These are phyloP conservation scores for Thalassiosira livingstoniorum DNA, from an alignment of 352 stramenopile genomes.

Conservation along the genomic window DNA sequence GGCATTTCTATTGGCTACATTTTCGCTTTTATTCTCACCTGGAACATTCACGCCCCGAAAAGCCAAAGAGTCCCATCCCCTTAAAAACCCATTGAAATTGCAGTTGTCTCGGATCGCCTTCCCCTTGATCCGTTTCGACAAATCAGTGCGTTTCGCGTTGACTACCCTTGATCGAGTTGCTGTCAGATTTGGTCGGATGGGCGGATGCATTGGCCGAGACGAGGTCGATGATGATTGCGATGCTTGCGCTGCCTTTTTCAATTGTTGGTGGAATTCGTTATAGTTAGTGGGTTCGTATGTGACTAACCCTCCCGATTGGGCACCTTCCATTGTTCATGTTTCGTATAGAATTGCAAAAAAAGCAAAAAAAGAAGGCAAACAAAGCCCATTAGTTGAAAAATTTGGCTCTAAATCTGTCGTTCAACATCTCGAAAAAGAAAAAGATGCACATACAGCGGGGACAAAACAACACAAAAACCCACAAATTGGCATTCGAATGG, in stretches of 20 bases:
- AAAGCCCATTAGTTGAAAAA: no score
- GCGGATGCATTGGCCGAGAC: background rate
- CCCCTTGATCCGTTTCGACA: constrained; percentile 67
- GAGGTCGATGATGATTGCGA: no score
- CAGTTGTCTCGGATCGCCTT: constrained; percentile 61
- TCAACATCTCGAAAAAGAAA: no score
- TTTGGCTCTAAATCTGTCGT: no score
- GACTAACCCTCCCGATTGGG: constrained; percentile 77
- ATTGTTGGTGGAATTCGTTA: constrained; percentile 4
- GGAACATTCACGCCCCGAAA: constrained; percentile 22
- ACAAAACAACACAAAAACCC: no score
- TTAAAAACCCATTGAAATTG: constrained; percentile 25
- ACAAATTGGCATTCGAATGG: no score
- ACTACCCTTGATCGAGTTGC: constrained; percentile 69
- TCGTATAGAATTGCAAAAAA: no score
- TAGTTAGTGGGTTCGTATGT: constrained; percentile 55
- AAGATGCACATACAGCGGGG: no score
- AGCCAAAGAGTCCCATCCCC: constrained; percentile 36
- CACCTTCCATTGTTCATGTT: constrained; percentile 19
- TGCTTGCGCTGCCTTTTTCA: background rate
- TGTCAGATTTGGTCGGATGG: background rate
- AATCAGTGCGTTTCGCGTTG: constrained; percentile 81
- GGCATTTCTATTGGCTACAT: no score
- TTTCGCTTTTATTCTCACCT: background rate
- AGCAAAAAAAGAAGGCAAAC: no score